Base-by-base conservation (phyloP, 306 rosid genomes). In the Trifolium subterraneum region DNA sequence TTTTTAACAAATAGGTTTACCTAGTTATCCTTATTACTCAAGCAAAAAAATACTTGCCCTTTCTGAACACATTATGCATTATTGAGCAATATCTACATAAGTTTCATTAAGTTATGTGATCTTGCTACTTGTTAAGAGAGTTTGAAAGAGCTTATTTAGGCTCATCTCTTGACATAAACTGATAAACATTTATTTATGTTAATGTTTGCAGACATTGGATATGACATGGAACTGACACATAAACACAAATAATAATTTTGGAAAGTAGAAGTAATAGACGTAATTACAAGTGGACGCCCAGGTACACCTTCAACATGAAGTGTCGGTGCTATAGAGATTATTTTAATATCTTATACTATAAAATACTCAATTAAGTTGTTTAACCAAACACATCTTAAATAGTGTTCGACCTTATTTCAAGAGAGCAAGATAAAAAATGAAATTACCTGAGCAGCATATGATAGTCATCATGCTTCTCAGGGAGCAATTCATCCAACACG, bases 391-490 rank as follows among this genome's bases (percentile, higher is more conserved):
- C 45, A 41, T 41, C 45, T 41, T 22, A 22, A 22, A 22, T 22
- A 22, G 25, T 22, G 25, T 22, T 22, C 25, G 2, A 22, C 1
- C 25, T 22, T 22, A 22, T 22, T 22, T 22, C 3, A 22, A 9
- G 38, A 12, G 64, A 12, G 13, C 42, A 60, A 31, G 12, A 60
- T 3, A 56, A 14, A 3, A 69, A 52, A 3, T 13, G 38, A 85
- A 88, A 3, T 6, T 7, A 89, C 98, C 98, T 92, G 47, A 94
- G 94, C 85, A 94, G 42, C 86, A 54, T 87, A 72, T 94, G 98
- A 86, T 88, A 92, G 73, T 94, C 98, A 84, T 94, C 95, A 65
- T 94, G 94, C 85, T 88, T 88, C 14, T 86, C 42, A 61, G 94
- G 97, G 56, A 94, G 87, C 38, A 91, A 83, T 51, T 90, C 95